Evolutionary conservation across 2,329 filamentous ascomycete genomes (phyloP).

Genomic region (Fusarium pseudoanthophilum): DNA sequence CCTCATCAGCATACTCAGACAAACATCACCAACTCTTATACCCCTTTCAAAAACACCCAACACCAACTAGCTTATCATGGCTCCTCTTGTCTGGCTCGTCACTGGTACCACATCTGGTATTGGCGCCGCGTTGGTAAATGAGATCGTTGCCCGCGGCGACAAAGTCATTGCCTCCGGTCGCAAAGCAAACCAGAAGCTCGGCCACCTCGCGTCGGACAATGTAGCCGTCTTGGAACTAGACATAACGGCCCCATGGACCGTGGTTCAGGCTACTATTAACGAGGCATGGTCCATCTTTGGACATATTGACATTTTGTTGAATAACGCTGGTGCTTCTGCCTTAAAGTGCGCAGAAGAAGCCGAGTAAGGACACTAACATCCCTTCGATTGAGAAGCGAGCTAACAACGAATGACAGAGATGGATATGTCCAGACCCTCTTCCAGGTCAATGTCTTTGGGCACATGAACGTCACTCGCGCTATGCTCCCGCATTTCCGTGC

Average conservation of each 20-base stretch:
- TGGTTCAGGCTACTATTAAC: not conserved
- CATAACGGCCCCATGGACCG: not conserved
- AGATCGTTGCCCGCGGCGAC: not conserved
- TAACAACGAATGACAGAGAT: not conserved
- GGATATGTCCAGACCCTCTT: not conserved
- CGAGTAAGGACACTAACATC: not conserved
- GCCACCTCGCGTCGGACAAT: not conserved
- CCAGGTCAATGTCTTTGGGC: not conserved
- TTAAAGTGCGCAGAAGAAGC: not conserved
- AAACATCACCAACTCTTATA: not conserved
- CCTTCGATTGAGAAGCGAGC: fast-evolving
- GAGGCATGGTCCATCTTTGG: not conserved
- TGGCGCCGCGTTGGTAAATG: not conserved
- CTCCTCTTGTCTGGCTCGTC: not conserved
- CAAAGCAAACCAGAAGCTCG: not conserved
- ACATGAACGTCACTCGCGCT: not conserved
- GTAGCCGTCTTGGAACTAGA: not conserved
- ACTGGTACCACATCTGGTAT: not conserved
- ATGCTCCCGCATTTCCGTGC: not conserved
- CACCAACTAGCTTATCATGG: not conserved
- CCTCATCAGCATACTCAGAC: no score
- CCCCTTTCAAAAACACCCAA: not conserved
- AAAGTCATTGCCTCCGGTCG: not conserved
- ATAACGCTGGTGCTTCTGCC: not conserved
- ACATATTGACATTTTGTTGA: not conserved